Conservation (phyloP, 2,329 filamentous ascomycete genomes). For the Fusarium redolens region DNA sequence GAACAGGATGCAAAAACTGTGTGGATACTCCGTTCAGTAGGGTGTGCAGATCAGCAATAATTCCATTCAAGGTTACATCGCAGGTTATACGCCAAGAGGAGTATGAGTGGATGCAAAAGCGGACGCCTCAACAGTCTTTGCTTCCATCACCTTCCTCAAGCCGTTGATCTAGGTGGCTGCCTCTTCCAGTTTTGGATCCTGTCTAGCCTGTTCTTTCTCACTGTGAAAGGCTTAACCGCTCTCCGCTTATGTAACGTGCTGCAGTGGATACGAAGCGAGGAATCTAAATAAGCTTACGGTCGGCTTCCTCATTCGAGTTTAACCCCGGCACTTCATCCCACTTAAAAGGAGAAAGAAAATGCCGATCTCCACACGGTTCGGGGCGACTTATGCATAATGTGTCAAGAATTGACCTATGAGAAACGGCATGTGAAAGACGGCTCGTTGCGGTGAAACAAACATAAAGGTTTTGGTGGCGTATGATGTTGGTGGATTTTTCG, state of each 20-base stretch:
- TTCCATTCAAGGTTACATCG: neutral
- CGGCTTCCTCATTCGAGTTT: neutral
- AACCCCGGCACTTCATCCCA: neutral
- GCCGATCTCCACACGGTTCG: neutral
- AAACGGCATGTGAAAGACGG: neutral
- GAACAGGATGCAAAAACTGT: neutral
- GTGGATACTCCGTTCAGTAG: neutral
- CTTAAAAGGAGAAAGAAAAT: neutral
- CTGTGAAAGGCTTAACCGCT: neutral
- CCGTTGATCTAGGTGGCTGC: neutral
- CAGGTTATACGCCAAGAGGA: neutral
- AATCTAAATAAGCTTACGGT: neutral
- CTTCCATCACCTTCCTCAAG: neutral
- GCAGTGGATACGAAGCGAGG: neutral
- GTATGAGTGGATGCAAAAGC: neutral
- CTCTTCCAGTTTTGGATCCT: neutral
- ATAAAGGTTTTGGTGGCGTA: neutral
- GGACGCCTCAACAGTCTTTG: neutral
- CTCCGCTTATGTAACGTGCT: neutral
- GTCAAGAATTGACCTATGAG: neutral
- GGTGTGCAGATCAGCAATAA: neutral
- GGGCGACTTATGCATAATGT: neutral
- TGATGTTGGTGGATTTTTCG: neutral
- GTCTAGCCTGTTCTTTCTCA: neutral
- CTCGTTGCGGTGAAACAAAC: neutral